Conservation (phyloP, 176 grass and related monocot species). For the Ampelocalamus luodianensis region DNA sequence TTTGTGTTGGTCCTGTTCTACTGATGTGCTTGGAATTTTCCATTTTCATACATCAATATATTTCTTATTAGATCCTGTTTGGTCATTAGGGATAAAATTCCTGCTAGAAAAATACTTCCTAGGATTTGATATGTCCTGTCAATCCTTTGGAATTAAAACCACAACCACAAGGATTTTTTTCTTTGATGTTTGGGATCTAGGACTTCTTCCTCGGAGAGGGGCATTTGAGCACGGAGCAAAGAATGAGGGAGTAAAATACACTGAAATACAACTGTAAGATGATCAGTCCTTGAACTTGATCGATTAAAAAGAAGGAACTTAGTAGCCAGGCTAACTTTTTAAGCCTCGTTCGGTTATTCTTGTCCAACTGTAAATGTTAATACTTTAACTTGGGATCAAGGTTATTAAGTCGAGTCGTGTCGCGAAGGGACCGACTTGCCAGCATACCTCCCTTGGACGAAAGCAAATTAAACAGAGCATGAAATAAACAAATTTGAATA, state of each 20-base stretch:
- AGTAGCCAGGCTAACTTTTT: neutral
- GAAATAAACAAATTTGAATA: too few species aligned
- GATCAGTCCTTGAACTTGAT: slow-evolving; percentile 8
- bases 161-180: neutral
- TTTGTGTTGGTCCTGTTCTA: neutral
- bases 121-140: neutral
- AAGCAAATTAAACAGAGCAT: too few species aligned
- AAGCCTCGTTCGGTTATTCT: neutral
- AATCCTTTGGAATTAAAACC: neutral
- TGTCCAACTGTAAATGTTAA: neutral
- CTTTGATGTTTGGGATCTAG: neutral
- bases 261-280: neutral
- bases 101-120: neutral
- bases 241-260: slow-evolving; percentile 1
- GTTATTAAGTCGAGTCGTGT: too few species aligned
- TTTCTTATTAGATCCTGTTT: neutral
- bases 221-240: neutral
- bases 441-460: too few species aligned
- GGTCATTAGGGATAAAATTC: neutral
- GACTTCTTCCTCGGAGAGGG: neutral
- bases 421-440: too few species aligned
- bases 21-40: neutral
- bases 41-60: neutral
- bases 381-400: neutral
- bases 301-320: slow-evolving; percentile 2